Evolutionary conservation across 371 early-diverging fungal genomes (phyloP), one percentile per base, ranked within the genome.

Genomic region (Syncephalastrum racemosum): DNA sequence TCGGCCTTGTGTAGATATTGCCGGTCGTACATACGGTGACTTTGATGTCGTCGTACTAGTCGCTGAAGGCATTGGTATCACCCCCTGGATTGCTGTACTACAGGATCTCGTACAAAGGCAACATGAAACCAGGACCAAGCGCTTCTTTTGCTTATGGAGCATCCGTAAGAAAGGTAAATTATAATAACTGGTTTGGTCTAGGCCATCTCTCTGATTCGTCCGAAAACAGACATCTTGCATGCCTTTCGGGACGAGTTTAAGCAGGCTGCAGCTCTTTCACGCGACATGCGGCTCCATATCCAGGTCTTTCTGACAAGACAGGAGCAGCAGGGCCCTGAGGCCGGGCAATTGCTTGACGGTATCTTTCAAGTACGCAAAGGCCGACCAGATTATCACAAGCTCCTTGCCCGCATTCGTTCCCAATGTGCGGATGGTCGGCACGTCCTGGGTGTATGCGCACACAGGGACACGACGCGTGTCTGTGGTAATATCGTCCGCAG

Each of bases 61-160:
- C 3, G 68, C 73, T 14, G 71, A 77, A 52, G 77, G 77, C 4
- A 63, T 73, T 42, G 77, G 77, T 0, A 70, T 77, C 44, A 73
- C 77, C 19, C 77, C 77, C 1, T 77, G 77, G 77, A 49, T 77
- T 3, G 64, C 69, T 15, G 58, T 71, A 6, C 20, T 77, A 23
- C 64, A 73, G 31, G 63, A 65, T 18, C 15, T 70, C 5, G 46
- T 58, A 19, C 42, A 61, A 46, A 50, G 53, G 18, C 46, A 55
- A 20, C 60, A 58, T 51, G 31, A 46, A 0, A 53, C 64, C 23
- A 52, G 49, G 39, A 74, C 68, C 0, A 57, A 53, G 46, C 44
- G 40, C 4, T 23, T 66, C 0, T 27, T 53, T 22, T 45, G 66
- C 4, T 58, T 70, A 0, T 75, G 75, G 70, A 65, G 60, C 14